Evolutionary conservation across 306 rosid species (phyloP), one percentile per base, ranked within the genome.

Genomic region (Cucurbita moschata): DNA sequence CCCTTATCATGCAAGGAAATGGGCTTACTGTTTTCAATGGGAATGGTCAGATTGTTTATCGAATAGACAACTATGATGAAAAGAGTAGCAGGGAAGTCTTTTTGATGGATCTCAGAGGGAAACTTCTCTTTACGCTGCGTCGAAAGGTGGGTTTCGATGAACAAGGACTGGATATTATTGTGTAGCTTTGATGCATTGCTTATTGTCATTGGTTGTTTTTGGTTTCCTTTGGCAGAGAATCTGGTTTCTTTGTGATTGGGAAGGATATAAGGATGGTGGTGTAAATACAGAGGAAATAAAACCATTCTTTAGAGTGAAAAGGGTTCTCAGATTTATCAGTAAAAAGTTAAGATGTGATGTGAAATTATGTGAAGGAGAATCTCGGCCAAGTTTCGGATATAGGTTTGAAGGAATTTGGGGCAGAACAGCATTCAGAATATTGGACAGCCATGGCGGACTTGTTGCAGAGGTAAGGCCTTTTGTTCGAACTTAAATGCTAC

Each of bases 381-480:
- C 74, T 50, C 59, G 35, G 64, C 72, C 21, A 57, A 67, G 60
- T 63, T 70, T 70, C 9, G 16, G 49, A 67, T 83, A 79, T 68
- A 74, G 68, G 38, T 30, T 80, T 40, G 69, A 83, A 66, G 68
- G 80, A 7, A 77, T 67, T 37, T 16, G 74, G 74, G 85, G 79
- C 55, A 85, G 85, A 80, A 39, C 79, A 71, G 81, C 70, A 50
- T 90, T 81, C 72, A 72, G 82, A 73, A 88, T 94, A 73, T 71
- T 85, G 1, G 83, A 80, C 80, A 65, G 42, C 8, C 72, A 81
- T 15, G 89, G 89, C 77, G 64, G 80, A 0, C 59, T 83, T 37
- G 79, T 90, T 73, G 98, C 97, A 14, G 97, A 94, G 90, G 98
- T 87, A 72, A 79, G 47, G 3, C 73, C 50, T 62, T 68, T 14